Evolutionary conservation across 176 grass and related monocot genomes (phyloP).

Genomic region (Raddia guianensis): DNA sequence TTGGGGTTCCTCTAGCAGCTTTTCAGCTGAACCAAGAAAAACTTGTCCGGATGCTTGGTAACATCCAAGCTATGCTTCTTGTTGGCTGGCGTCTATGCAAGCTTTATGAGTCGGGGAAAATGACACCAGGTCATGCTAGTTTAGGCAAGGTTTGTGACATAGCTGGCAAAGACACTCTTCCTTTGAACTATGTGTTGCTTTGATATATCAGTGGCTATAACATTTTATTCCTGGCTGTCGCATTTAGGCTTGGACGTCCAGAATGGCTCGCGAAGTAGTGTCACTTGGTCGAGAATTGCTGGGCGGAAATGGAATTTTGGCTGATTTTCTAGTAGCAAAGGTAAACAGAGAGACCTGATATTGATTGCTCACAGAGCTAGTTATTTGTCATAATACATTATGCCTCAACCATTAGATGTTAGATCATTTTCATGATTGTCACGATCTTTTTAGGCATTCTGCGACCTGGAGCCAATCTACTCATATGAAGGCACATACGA

Average conservation of each 20-base stretch:
- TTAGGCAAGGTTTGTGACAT: constrained; percentile 64
- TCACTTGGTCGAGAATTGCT: constrained; percentile 72
- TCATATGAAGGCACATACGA: constrained; percentile 78
- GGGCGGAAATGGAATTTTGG: constrained; percentile 80
- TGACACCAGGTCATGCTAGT: constrained; percentile 72
- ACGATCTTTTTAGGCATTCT: constrained; percentile 57
- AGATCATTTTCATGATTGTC: constrained; percentile 9
- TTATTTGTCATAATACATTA: background rate
- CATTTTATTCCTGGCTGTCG: background rate
- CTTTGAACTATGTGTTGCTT: constrained; percentile 10
- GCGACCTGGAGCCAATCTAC: constrained; percentile 86
- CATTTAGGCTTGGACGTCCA: constrained; percentile 65
- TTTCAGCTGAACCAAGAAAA: constrained; percentile 88
- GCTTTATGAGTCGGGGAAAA: constrained; percentile 78
- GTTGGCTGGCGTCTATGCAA: constrained; percentile 82
- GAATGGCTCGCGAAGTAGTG: constrained; percentile 61
- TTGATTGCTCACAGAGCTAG: background rate
- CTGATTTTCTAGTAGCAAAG: constrained; percentile 85
- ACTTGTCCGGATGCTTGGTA: constrained; percentile 75
- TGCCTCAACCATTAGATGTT: constrained; percentile 1
- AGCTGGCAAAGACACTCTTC: background rate
- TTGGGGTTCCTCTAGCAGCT: constrained; percentile 63
- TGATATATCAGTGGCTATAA: background rate
- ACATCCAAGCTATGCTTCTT: constrained; percentile 79
- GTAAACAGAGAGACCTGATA: constrained; percentile 35